Evolutionary conservation across 108 stramenopile genomes (phyloP).

Genomic region (Nitzschia sp.): DNA sequence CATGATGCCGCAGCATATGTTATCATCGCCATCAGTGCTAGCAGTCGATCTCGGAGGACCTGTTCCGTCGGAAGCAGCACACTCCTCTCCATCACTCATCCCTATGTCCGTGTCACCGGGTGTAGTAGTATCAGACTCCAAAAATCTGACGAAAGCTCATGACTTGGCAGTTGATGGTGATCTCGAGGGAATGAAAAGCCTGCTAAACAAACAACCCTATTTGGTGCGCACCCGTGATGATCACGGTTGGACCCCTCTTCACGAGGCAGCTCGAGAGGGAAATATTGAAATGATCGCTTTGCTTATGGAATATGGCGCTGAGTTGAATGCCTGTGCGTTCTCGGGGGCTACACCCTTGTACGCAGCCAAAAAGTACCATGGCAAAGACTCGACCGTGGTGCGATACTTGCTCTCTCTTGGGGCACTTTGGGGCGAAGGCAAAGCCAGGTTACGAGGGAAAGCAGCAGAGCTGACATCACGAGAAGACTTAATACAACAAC

Average conservation of each 20-base stretch:
- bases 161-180: conserved; percentile 24
- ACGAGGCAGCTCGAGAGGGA: conserved; percentile 36
- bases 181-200: conserved; percentile 10
- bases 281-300: conserved; percentile 39
- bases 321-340: conserved; percentile 33
- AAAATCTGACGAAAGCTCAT: too few species aligned
- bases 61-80: too few species aligned
- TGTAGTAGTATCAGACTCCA: too few species aligned
- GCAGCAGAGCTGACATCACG: background rate
- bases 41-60: too few species aligned
- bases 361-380: conserved; percentile 11
- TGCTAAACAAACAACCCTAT: background rate
- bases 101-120: too few species aligned
- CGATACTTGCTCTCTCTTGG: background rate
- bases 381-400: background rate
- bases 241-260: conserved; percentile 29
- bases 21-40: too few species aligned
- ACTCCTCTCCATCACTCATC: too few species aligned
- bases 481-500: background rate
- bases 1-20: too few species aligned
- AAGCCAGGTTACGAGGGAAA: background rate
- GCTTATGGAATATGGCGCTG: conserved; percentile 53
- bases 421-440: background rate
- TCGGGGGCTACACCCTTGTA: conserved; percentile 9
- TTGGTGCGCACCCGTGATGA: conserved; percentile 3